These are phyloP conservation scores for Friedmanniomyces endolithicus DNA, from an alignment of 495 filamentous ascomycete species.

Conservation along the genomic window DNA sequence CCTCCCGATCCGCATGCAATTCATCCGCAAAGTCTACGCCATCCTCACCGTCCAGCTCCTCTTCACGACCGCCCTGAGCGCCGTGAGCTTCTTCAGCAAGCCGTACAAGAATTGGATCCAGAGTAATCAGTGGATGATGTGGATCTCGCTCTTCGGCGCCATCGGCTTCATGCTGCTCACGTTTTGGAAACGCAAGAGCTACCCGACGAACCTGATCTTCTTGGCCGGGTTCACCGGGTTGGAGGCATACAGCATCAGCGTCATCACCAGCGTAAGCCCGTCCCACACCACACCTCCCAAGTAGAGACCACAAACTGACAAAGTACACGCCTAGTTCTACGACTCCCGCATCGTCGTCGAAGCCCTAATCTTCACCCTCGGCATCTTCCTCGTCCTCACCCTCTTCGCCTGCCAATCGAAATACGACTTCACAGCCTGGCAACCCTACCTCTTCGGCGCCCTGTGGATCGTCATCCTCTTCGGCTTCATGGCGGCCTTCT, in stretches of 20 bases:
- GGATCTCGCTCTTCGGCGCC: constrained; percentile 66
- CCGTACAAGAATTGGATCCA: constrained; percentile 83
- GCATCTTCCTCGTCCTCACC: constrained; percentile 86
- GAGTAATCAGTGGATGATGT: constrained; percentile 69
- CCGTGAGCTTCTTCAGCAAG: constrained; percentile 69
- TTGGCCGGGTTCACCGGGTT: constrained; percentile 79
- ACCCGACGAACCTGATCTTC: constrained; percentile 90
- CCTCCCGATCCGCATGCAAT: constrained; percentile 89
- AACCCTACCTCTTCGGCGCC: constrained; percentile 83
- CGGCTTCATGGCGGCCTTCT: constrained; percentile 76
- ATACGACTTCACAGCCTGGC: constrained; percentile 87
- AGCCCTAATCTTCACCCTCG: constrained; percentile 79
- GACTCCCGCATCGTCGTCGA: constrained; percentile 69
- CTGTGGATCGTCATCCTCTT: constrained; percentile 87
- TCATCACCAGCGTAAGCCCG: constrained; percentile 74
- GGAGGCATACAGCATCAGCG: constrained; percentile 87
- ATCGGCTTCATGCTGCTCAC: constrained; percentile 75
- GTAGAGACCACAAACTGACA: neutral
- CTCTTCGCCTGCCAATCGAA: constrained; percentile 94
- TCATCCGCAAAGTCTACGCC: constrained; percentile 86
- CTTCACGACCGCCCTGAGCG: constrained; percentile 66
- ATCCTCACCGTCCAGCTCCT: constrained; percentile 84
- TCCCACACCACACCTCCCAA: neutral
- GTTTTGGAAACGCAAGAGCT: constrained; percentile 96
- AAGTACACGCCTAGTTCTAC: neutral